A percentile compares a stretch with the other conserved stretches of the same genome.
phyloP scores from a whole-genome alignment of 305 asterid genomes.

The Fraxinus ornus region DNA sequence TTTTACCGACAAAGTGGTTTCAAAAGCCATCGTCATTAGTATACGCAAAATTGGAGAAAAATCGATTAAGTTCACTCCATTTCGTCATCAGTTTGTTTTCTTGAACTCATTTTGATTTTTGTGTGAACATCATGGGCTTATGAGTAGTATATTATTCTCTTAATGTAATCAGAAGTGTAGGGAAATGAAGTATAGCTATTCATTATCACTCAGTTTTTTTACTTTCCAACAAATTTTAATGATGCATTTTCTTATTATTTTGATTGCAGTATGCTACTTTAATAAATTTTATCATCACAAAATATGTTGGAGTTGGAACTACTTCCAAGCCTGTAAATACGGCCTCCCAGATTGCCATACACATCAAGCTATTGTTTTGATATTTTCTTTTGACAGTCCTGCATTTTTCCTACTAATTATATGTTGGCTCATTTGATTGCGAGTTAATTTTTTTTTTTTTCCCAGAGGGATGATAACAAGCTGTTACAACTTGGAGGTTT shows the following conservation, averaged over 20 bases:
- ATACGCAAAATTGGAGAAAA: neutral
- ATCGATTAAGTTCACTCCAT: slow-evolving; percentile 18
- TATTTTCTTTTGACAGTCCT: neutral
- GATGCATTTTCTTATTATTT: neutral
- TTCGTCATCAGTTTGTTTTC: neutral
- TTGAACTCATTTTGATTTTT: neutral
- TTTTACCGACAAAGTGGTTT: neutral
- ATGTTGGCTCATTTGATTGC: neutral
- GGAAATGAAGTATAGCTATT: no score
- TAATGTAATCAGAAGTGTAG: neutral
- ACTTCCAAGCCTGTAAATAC: neutral
- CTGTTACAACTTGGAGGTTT: neutral
- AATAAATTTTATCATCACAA: neutral
- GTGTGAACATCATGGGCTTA: neutral
- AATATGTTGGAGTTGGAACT: neutral
- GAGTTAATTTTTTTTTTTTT: neutral
- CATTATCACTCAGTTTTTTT: neutral
- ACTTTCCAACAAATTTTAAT: neutral
- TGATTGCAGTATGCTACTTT: neutral
- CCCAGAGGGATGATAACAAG: neutral
- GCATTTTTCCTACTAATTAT: neutral
- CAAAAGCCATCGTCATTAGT: neutral
- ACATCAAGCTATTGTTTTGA: no score
- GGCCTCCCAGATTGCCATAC: neutral
- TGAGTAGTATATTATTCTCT: neutral